phyloP scores from a whole-genome alignment of 306 rosid species.

The Ochetophila trinervis region DNA sequence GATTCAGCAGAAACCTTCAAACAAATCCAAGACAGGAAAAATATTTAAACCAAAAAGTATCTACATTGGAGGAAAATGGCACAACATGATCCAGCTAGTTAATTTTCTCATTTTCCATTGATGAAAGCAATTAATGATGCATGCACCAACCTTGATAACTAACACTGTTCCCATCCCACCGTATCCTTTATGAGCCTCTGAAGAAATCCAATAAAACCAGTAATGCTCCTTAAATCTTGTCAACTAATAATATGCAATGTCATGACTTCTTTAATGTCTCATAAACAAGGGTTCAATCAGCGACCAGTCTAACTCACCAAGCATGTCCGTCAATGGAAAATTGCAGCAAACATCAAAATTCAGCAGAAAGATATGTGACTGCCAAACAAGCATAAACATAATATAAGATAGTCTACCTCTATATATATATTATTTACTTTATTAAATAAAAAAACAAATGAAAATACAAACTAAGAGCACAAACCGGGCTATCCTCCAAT shows the following conservation, averaged over 20 bases:
- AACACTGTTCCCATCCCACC: slow-evolving; percentile 53
- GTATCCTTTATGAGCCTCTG: slow-evolving; percentile 45
- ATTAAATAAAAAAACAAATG: not conserved
- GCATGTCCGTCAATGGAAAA: slow-evolving; percentile 82
- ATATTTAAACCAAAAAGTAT: not conserved
- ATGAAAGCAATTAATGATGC: not conserved
- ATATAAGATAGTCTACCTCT: not conserved
- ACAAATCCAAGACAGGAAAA: slow-evolving; percentile 6
- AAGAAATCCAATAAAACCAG: not conserved
- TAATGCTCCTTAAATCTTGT: not conserved
- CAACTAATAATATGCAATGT: not conserved
- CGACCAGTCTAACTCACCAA: slow-evolving; percentile 47
- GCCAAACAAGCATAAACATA: slow-evolving; percentile 31
- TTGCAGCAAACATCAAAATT: slow-evolving; percentile 96
- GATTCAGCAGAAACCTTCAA: slow-evolving; percentile 88
- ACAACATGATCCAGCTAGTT: not conserved
- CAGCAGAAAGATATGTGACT: slow-evolving; percentile 88
- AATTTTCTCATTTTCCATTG: not conserved
- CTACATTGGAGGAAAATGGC: not conserved
- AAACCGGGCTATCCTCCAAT: slow-evolving; percentile 91
- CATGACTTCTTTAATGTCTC: not conserved
- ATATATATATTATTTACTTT: not conserved
- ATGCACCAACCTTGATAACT: slow-evolving; percentile 41
- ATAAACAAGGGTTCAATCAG: not conserved
- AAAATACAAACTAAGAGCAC: not conserved